These are phyloP conservation scores for Leucosporidium scottii DNA, from an alignment of 768 basidiomycete species.

Conservation along the genomic window DNA sequence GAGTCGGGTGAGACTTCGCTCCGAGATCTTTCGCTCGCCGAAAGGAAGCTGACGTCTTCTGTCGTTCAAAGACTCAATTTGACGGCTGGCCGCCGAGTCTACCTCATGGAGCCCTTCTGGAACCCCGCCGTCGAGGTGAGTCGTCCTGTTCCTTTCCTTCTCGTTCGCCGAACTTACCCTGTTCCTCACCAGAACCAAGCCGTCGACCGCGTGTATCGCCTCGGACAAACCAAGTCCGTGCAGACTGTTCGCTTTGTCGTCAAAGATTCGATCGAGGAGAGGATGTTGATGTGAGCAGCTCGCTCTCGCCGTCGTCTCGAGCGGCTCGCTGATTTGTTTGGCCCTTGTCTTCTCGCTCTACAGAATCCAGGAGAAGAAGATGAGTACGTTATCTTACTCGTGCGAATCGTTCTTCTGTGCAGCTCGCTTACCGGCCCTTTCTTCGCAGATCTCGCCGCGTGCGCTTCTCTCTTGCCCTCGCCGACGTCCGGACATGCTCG, in stretches of 20 bases:
- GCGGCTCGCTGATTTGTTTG: background rate
- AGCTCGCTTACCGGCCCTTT: background rate
- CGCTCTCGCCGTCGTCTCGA: background rate
- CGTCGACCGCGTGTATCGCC: conserved; percentile 77
- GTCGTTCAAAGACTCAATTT: conserved; percentile 60
- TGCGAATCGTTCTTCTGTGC: too few relatives aligned
- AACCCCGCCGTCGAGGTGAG: conserved; percentile 31
- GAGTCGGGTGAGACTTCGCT: conserved; percentile 53
- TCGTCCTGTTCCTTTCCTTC: background rate
- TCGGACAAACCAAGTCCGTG: conserved; percentile 88
- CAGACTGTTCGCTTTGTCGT: conserved; percentile 90
- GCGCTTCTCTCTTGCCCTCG: too few relatives aligned
- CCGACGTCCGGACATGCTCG: background rate
- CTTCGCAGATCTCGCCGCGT: too few relatives aligned
- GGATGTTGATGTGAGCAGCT: conserved; percentile 53
- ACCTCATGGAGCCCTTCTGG: conserved; percentile 58
- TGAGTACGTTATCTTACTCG: conserved; percentile 47
- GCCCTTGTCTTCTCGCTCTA: background rate
- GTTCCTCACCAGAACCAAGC: conserved; percentile 70
- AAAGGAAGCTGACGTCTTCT: background rate
- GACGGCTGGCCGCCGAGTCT: conserved; percentile 86
- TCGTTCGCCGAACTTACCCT: conserved; percentile 5
- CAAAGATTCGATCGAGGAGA: conserved; percentile 85
- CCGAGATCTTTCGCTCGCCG: background rate
- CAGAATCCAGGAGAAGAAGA: conserved; percentile 87